Evolutionary conservation across 805 yeast genomes (phyloP), one percentile per base, ranked within the genome.

Genomic region (Sugiyamaella valdiviana): DNA sequence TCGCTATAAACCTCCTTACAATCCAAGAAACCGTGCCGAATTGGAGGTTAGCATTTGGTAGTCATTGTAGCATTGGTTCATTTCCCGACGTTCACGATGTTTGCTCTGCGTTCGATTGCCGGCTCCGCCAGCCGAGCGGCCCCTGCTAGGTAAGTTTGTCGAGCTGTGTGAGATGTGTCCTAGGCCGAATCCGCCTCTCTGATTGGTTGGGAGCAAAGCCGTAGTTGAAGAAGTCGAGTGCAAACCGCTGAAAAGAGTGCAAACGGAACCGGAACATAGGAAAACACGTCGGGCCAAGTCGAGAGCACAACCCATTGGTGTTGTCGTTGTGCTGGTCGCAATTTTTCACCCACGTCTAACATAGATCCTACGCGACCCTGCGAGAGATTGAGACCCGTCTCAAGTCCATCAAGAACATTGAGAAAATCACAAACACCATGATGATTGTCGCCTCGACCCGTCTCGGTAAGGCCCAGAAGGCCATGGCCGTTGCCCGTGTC

Each of bases 361-460:
- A 10, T 56, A 86, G 96, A 84, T 83, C 82, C 77, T 91, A 88
- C 77, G 99, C 99, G 65, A 93, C 99, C 61, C 79, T 93, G 69
- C 91, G 97, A 77, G 99, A 93, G 74, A 95, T 93, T 66, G 99
- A 93, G 78, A 85, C 80, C 72, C 95, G 99, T 78, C 82, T 93
- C 68, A 93, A 93, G 78, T 88, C 97, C 58, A 93, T 93, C 71
- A 93, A 91, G 79, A 93, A 93, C 80, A 91, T 93, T 71, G 97
- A 93, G 76, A 93, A 93, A 78, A 93, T 93, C 76, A 93, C 99
- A 75, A 93, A 93, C 76, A 93, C 99, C 72, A 93, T 93, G 98
- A 93, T 90, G 79, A 84, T 93, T 73, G 99, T 93, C 64, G 99
- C 99, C 38, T 91, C 98, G 38, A 93, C 99, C 61, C 85, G 96